These are phyloP conservation scores for Apiospora kogelbergensis DNA, from an alignment of 2,329 filamentous ascomycete species.

Conservation along the genomic window DNA sequence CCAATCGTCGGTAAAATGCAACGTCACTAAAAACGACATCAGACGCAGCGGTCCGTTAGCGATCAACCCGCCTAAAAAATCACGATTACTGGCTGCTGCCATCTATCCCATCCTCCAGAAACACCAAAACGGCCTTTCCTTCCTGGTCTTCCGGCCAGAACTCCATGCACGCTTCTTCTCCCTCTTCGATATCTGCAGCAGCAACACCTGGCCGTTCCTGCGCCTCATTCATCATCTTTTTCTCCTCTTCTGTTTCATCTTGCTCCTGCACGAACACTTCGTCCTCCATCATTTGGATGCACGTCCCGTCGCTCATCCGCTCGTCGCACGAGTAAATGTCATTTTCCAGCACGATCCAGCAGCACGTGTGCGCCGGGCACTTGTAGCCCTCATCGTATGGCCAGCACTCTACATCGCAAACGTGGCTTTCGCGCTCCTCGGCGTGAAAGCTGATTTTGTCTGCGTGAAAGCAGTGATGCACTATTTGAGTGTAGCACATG, in stretches of 20 bases:
- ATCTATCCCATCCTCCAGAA: background rate
- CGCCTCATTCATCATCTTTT: background rate
- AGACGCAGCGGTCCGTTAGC: background rate
- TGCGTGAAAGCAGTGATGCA: background rate
- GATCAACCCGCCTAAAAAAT: background rate
- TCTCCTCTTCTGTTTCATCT: background rate
- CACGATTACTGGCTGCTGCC: no score
- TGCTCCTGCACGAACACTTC: background rate
- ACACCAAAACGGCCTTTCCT: background rate
- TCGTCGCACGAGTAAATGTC: background rate
- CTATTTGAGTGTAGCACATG: background rate
- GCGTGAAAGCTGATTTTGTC: background rate
- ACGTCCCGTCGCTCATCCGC: background rate
- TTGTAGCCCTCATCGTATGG: background rate
- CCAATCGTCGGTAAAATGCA: constrained; percentile 5
- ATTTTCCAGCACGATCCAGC: background rate
- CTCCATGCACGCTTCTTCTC: background rate
- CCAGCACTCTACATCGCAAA: background rate
- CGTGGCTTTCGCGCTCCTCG: background rate
- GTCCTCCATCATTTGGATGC: background rate
- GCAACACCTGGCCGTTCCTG: background rate
- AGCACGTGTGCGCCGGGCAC: background rate
- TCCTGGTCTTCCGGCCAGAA: background rate
- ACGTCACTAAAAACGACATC: background rate
- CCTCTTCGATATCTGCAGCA: background rate